These are phyloP conservation scores for Puccinia polysora DNA, from an alignment of 1,284 basidiomycete species.

Conservation along the genomic window DNA sequence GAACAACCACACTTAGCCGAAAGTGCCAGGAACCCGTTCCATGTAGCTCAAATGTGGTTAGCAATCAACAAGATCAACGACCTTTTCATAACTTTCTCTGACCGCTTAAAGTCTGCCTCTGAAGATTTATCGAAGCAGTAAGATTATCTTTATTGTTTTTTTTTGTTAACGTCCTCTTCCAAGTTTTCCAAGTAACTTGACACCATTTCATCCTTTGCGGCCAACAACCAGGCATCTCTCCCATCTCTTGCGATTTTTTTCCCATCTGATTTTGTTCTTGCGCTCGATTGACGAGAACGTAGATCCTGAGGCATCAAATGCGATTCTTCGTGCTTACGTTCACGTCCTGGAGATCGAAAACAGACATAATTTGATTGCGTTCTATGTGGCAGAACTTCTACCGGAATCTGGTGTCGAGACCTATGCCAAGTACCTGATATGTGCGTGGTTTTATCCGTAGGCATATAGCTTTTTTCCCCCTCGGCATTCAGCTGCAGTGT, in stretches of 20 bases:
- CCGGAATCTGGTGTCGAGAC: slow-evolving; percentile 79
- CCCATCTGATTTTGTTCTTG: slow-evolving; percentile 87
- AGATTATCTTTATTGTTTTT: slow-evolving; percentile 47
- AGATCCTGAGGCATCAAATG: slow-evolving; percentile 69
- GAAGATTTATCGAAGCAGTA: slow-evolving; percentile 62
- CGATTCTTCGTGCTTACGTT: slow-evolving; percentile 82
- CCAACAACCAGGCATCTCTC: slow-evolving; percentile 43
- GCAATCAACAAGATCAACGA: slow-evolving; percentile 69
- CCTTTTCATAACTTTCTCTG: slow-evolving; percentile 69
- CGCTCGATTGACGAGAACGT: slow-evolving; percentile 71
- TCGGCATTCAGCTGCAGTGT: background rate
- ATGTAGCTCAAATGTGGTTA: slow-evolving; percentile 76
- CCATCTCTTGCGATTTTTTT: slow-evolving; percentile 73
- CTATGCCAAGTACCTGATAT: slow-evolving; percentile 81
- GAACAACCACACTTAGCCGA: slow-evolving; percentile 48
- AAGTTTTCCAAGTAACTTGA: background rate
- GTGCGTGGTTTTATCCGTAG: slow-evolving; percentile 49
- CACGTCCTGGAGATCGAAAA: slow-evolving; percentile 73
- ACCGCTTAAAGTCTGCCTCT: slow-evolving; percentile 57
- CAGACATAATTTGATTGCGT: slow-evolving; percentile 78
- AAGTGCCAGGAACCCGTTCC: slow-evolving; percentile 73
- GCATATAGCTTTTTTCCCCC: background rate
- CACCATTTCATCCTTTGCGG: slow-evolving; percentile 40
- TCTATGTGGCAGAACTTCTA: slow-evolving; percentile 88
- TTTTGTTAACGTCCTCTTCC: background rate